These are phyloP conservation scores for Candida maesae DNA, from an alignment of 805 yeast species.

Conservation along the genomic window DNA sequence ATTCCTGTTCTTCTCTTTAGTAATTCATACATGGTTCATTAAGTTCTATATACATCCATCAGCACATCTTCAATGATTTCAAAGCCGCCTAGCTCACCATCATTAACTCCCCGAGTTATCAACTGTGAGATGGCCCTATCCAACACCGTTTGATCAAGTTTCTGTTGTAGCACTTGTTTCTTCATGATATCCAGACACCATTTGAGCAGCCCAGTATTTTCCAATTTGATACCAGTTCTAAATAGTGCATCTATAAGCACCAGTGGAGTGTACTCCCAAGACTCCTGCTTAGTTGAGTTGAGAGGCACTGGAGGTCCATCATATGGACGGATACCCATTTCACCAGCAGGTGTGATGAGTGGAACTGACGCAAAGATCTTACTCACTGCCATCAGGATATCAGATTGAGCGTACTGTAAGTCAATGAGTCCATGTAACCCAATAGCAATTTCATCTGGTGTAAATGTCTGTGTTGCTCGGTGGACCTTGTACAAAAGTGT, in stretches of 20 bases:
- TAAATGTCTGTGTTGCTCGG: not conserved
- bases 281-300: too few species aligned
- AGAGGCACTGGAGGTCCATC: too few species aligned
- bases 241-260: slow-evolving; percentile 10
- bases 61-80: not conserved
- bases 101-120: not conserved
- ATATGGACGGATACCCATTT: not conserved
- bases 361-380: not conserved
- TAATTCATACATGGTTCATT: not conserved
- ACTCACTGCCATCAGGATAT: slow-evolving; percentile 6
- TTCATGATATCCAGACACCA: slow-evolving; percentile 13
- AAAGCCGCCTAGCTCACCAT: not conserved
- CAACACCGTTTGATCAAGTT: not conserved
- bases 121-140: not conserved
- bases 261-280: slow-evolving; percentile 11
- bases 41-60: not conserved
- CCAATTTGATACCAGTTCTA: slow-evolving; percentile 8
- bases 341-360: not conserved
- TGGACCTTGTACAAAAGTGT: slow-evolving; percentile 6
- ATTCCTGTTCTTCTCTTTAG: too few species aligned
- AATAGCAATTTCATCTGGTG: slow-evolving; percentile 4
- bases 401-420: slow-evolving; percentile 4
- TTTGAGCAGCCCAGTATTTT: slow-evolving; percentile 7
- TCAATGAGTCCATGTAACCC: slow-evolving; percentile 5
- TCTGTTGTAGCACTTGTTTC: not conserved